Evolutionary conservation across 1,284 basidiomycete genomes (phyloP).

Genomic region (Jaminaea rosea): DNA sequence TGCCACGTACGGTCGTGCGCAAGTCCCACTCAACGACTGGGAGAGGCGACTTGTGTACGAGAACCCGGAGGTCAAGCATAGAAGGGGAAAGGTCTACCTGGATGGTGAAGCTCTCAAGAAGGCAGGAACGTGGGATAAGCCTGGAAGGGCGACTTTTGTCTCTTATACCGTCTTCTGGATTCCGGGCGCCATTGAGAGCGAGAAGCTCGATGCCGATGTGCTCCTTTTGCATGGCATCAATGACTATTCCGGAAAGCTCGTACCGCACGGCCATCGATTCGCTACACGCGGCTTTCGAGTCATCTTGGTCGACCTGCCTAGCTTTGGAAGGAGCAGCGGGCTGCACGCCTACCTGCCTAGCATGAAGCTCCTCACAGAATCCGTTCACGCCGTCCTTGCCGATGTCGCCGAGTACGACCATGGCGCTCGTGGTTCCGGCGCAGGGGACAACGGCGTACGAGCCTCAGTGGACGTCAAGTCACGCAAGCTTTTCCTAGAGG

Average conservation of each 20-base stretch:
- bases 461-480: constrained; percentile 12
- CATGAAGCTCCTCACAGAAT: constrained; percentile 48
- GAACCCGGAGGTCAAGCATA: constrained; percentile 30
- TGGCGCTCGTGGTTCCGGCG: constrained; percentile 10
- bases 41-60: constrained; percentile 39
- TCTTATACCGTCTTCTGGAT: constrained; percentile 40
- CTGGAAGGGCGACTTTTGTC: constrained; percentile 10
- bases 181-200: background rate
- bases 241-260: constrained; percentile 45
- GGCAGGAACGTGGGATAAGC: constrained; percentile 9
- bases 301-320: constrained; percentile 52
- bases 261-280: constrained; percentile 49
- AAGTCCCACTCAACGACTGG: constrained; percentile 21
- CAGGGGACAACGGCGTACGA: constrained; percentile 14
- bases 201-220: constrained; percentile 24
- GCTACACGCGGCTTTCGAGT: constrained; percentile 51
- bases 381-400: constrained; percentile 50
- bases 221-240: constrained; percentile 43
- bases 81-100: constrained; percentile 26
- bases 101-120: constrained; percentile 3
- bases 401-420: constrained; percentile 44
- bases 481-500: constrained; percentile 48
- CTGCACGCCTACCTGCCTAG: constrained; percentile 51
- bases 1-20: constrained; percentile 35
- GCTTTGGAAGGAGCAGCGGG: constrained; percentile 48